A percentile compares a stretch with the other conserved stretches of the same genome.
phyloP scores from a whole-genome alignment of 1,284 basidiomycete species.

The Pseudozyma pruni region DNA sequence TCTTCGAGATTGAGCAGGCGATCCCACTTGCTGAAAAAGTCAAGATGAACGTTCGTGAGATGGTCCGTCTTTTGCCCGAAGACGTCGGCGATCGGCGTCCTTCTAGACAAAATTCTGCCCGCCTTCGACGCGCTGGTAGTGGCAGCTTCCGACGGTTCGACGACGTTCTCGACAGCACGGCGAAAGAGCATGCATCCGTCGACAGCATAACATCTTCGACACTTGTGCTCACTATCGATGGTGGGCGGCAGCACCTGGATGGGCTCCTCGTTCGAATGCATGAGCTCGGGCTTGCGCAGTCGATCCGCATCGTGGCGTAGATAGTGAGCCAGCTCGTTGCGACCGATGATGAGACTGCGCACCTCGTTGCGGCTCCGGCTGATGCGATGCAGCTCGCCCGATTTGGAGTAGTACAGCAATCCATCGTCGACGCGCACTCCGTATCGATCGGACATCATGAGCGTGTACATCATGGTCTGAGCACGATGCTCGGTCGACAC shows the following conservation, averaged over 20 bases:
- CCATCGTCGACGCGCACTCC: slow-evolving; percentile 75
- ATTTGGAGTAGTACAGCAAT: slow-evolving; percentile 92
- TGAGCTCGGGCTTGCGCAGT: slow-evolving; percentile 25
- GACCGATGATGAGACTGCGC: slow-evolving; percentile 79
- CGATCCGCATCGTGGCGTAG: slow-evolving; percentile 69
- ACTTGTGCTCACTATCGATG: slow-evolving; percentile 82
- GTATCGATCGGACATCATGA: slow-evolving; percentile 90
- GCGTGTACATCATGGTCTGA: slow-evolving; percentile 96
- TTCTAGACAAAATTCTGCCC: slow-evolving; percentile 16
- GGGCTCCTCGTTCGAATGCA: slow-evolving; percentile 17
- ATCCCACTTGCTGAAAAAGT: slow-evolving; percentile 94
- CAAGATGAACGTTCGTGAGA: slow-evolving; percentile 76
- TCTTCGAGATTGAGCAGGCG: slow-evolving; percentile 87
- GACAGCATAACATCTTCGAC: slow-evolving; percentile 82
- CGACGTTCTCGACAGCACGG: slow-evolving; percentile 69
- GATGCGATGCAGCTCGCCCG: slow-evolving; percentile 84
- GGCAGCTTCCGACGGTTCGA: slow-evolving; percentile 27
- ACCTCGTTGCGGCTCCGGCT: slow-evolving; percentile 82
- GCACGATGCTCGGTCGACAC: slow-evolving; percentile 84
- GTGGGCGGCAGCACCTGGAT: slow-evolving; percentile 74
- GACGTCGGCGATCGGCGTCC: slow-evolving; percentile 77
- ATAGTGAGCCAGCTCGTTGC: slow-evolving; percentile 87
- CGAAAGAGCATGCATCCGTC: slow-evolving; percentile 95
- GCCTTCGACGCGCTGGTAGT: neutral
- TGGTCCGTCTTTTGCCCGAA: slow-evolving; percentile 84